Evolutionary conservation across 2,329 filamentous ascomycete species (phyloP).

Genomic region (Ophioceras dolichostomum): DNA sequence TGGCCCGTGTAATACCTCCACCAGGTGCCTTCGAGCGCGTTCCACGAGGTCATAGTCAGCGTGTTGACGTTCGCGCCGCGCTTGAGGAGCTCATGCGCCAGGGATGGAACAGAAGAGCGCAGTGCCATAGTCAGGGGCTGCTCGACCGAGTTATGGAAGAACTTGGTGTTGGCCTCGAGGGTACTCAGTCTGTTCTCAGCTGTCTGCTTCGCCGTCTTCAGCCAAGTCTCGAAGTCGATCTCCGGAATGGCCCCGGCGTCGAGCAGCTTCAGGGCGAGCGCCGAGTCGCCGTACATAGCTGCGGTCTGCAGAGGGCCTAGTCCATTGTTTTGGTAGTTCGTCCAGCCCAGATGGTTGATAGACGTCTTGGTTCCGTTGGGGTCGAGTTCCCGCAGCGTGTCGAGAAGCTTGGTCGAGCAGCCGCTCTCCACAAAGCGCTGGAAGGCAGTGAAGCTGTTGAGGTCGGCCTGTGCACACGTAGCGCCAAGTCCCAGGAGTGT

Average conservation of each 20-base stretch:
- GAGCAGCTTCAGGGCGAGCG: slow-evolving; percentile 47
- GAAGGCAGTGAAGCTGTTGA: slow-evolving; percentile 50
- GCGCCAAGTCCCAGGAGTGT: slow-evolving; percentile 59
- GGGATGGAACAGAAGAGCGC: slow-evolving; percentile 29
- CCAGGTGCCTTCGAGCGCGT: slow-evolving; percentile 19
- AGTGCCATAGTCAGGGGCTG: slow-evolving; percentile 59
- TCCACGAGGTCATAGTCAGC: slow-evolving; percentile 28
- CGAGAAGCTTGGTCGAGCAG: slow-evolving; percentile 32
- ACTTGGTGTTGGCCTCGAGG: slow-evolving; percentile 33
- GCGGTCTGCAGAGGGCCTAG: slow-evolving; percentile 38
- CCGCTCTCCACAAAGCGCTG: slow-evolving; percentile 47
- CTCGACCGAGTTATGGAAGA: slow-evolving; percentile 32
- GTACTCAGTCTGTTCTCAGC: slow-evolving; percentile 21
- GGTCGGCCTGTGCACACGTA: slow-evolving; percentile 60
- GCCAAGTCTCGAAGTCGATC: slow-evolving; percentile 52
- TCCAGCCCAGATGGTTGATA: slow-evolving; percentile 50
- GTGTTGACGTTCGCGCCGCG: slow-evolving; percentile 54
- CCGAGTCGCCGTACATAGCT: slow-evolving; percentile 36
- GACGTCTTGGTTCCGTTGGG: slow-evolving; percentile 47
- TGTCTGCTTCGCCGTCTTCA: slow-evolving; percentile 40
- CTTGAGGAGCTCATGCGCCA: slow-evolving; percentile 47
- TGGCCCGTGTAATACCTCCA: slow-evolving; percentile 24
- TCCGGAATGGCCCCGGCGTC: slow-evolving; percentile 46
- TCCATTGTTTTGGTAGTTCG: slow-evolving; percentile 18
- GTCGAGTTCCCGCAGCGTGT: slow-evolving; percentile 42